Base-by-base conservation (phyloP, 2,329 filamentous ascomycete genomes). In the Penicillium thymicola region DNA sequence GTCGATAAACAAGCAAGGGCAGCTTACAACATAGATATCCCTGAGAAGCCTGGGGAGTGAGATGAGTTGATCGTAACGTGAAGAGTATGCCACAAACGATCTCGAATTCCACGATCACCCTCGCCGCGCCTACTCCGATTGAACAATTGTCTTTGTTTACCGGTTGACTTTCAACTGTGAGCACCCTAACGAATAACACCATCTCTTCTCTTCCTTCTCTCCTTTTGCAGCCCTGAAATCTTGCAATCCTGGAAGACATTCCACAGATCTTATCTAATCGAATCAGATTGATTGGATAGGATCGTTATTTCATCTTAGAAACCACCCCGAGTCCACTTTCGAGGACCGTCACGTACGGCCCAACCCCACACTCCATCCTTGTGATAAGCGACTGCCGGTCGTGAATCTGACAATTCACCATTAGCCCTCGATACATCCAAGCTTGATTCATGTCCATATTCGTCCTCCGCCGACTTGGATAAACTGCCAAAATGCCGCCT, bases 401-500 rank as follows among this genome's bases (percentile, higher is more conserved):
- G 8, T 42, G 51, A 28, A 27, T 46, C 38, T 45, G 40, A 50
- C 45, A 23, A 13, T 18, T 16, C 6, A 5, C 36, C 7, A 40
- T 5, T 28, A 28, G 52, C 27, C 27, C 34, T 23, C 28, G 10
- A 34, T n/a, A n/a, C 5, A 25, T 36, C 10, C 9, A 46, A 13
- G 30, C 37, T n/a, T 25, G 27, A 18, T 51, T 34, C 6, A 46
- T 41, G 45, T 38, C 5, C 21, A 40, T 59, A 34, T 36, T 14
- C 23, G n/a, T 46, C n/a, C 36, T n/a, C n/a, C 16, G 8, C 43
- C 27, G 41, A 52, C 27, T 47, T 23, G 34, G 41, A 58, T 47
- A 59, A 57, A 38, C 51, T 40, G 47, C 43, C 59, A 72, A 60
- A 32, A 76, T 76, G 73, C 78, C 79, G 65, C 81, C 81, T 55